Percentiles rank a stretch among this genome's conserved stretches.
phyloP scores from a whole-genome alignment of 768 basidiomycete genomes.

The Calocybe indica region DNA sequence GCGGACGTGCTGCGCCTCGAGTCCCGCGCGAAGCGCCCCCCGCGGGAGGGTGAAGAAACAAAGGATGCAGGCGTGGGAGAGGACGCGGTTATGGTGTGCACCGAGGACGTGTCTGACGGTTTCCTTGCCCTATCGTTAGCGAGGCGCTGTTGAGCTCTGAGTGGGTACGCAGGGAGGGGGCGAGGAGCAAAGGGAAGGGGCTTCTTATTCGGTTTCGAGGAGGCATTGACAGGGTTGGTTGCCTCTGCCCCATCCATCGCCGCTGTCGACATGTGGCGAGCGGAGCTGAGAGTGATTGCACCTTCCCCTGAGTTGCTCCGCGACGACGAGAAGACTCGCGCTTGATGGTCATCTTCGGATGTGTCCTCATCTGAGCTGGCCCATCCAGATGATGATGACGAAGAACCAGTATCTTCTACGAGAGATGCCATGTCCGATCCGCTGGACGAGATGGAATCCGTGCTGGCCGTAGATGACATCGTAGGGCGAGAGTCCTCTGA shows the following conservation, averaged over 20 bases:
- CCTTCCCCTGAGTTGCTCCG: too few species aligned
- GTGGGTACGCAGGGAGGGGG: constrained; percentile 37
- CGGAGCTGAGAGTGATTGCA: constrained; percentile 15
- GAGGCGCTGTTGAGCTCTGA: constrained; percentile 23
- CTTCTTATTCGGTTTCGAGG: constrained; percentile 23
- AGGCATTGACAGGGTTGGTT: constrained; percentile 13
- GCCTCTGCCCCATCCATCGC: constrained; percentile 9
- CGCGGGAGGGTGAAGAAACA: constrained; percentile 8
- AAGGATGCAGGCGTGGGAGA: constrained; percentile 16
- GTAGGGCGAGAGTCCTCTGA: constrained; percentile 15
- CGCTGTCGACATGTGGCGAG: constrained; percentile 16
- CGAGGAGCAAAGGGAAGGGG: constrained; percentile 45
- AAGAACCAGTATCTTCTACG: constrained; percentile 58
- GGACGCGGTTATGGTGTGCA: constrained; percentile 37
- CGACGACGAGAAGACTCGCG: constrained; percentile 21
- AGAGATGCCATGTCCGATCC: constrained; percentile 59
- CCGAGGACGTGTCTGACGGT: constrained; percentile 46
- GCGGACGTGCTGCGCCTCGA: too few species aligned
- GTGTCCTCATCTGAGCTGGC: constrained; percentile 48
- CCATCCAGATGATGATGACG: constrained; percentile 45
- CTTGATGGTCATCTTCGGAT: constrained; percentile 25
- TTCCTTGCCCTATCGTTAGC: constrained; percentile 30
- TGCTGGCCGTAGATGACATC: constrained; percentile 38
- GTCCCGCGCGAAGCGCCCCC: too few species aligned
- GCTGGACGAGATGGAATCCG: constrained; percentile 33